phyloP scores from a whole-genome alignment of 768 basidiomycete genomes.

The Saitozyma sp. region DNA sequence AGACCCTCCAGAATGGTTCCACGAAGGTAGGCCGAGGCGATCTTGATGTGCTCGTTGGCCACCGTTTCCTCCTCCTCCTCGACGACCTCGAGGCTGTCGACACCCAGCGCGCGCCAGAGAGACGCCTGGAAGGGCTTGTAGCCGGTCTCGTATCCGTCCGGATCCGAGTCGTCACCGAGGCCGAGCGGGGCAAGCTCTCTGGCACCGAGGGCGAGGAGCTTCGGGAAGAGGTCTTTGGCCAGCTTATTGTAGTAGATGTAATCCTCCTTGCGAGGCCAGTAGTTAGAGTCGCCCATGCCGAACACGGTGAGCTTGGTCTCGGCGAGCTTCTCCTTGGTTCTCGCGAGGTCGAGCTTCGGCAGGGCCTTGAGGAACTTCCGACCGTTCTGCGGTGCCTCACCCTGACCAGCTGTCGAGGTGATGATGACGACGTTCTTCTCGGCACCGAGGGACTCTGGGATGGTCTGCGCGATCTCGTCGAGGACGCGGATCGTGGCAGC shows the following conservation, averaged over 20 bases:
- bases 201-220: conserved; percentile 78
- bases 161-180: conserved; percentile 94
- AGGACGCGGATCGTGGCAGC: conserved; percentile 71
- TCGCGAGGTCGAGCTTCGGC: conserved; percentile 53
- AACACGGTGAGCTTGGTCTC: conserved; percentile 81
- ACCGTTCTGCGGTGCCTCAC: conserved; percentile 96
- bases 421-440: conserved; percentile 79
- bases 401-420: conserved; percentile 93
- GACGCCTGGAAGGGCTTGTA: conserved; percentile 91
- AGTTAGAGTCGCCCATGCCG: conserved; percentile 96
- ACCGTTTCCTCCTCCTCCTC: conserved; percentile 97
- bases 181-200: conserved; percentile 71
- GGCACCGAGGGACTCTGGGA: conserved; percentile 67
- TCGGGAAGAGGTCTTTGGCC: conserved; percentile 80
- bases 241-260: conserved; percentile 97
- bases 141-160: conserved; percentile 91
- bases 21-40: conserved; percentile 85
- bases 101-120: conserved; percentile 91
- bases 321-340: conserved; percentile 52
- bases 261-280: conserved; percentile 97
- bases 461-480: conserved; percentile 65
- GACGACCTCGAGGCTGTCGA: conserved; percentile 78
- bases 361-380: conserved; percentile 83
- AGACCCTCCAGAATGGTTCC: conserved; percentile 94
- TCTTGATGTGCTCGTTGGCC: conserved; percentile 99